A percentile compares a stretch with the other conserved stretches of the same genome.
Evolutionary conservation across 805 yeast species (phyloP).

Genomic region (Candida nemodendra): DNA sequence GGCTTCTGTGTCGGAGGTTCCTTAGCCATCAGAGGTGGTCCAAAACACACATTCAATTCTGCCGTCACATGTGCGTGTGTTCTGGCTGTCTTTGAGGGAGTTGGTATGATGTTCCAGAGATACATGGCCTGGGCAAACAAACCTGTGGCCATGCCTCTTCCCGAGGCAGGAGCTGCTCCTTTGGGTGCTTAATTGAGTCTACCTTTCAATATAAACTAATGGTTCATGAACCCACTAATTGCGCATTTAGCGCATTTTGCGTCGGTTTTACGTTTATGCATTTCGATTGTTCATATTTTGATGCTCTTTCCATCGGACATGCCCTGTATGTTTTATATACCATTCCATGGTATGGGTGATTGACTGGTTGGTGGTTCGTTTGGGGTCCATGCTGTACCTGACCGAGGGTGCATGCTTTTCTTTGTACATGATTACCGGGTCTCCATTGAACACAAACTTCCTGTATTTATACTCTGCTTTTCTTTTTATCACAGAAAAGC

Average conservation of each 20-base stretch:
- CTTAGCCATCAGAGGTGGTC: slow-evolving; percentile 96
- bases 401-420: slow-evolving; percentile 3
- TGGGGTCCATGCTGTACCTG: slow-evolving; percentile 1
- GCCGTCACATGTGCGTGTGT: slow-evolving; percentile 98
- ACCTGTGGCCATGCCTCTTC: slow-evolving; percentile 62
- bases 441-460: no score
- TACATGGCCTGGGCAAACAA: slow-evolving; percentile 80
- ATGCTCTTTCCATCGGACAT: no score
- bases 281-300: no score
- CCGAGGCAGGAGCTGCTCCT: slow-evolving; percentile 37
- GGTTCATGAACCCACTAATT: no score
- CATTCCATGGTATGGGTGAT: no score
- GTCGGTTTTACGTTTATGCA: no score
- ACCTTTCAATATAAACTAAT: no score
- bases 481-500: no score
- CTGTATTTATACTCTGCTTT: slow-evolving; percentile 8
- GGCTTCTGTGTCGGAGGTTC: slow-evolving; percentile 99
- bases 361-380: no score
- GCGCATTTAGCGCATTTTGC: no score
- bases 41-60: slow-evolving; percentile 93
- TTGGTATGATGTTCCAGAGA: slow-evolving; percentile 93
- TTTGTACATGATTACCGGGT: slow-evolving; percentile 4
- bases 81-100: slow-evolving; percentile 96
- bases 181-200: slow-evolving; percentile 26
- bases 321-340: no score